Evolutionary conservation across 2,329 filamentous ascomycete genomes (phyloP), one percentile per base, ranked within the genome.

Genomic region (Phaeosphaeriaceae sp.): DNA sequence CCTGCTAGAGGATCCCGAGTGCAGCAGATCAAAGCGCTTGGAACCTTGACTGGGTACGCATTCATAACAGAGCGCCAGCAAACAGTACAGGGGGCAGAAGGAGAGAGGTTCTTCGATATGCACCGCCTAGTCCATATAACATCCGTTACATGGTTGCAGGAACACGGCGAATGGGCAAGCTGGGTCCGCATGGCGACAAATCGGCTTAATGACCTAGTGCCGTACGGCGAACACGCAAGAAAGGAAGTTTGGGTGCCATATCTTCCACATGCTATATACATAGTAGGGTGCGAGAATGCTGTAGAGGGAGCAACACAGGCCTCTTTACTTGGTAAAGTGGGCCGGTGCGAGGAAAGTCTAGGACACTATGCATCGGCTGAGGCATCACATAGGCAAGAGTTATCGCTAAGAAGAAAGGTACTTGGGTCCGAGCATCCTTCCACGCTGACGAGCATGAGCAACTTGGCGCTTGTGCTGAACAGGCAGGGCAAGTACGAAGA

Each of bases 21-120:
- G n/a, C 43, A 63, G 28, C 52, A 48, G 20, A 16, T 42, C 6
- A 61, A 72, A 18, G 73, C 71, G 6, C 46, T 74, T 33, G 66
- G 68, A 16, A 70, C 54, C 13, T 57, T 76, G 8, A 63, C 46
- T 26, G 64, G 53, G 26, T 76, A 74, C 44, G 64, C 63, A 3
- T 70, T 72, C 50, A 38, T 75, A 40, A 64, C 42, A 36, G 51
- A 60, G 46, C 48, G 49, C 23, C 39, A 51, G 23, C 32, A 45
- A 17, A 34, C 30, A 5, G 33, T 28, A 17, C 38, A 50, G 33
- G 34, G 32, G 34, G 2, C 23, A 26, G 23, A 11, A 7, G 13
- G 34, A 21, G 34, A 37, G 5, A 21, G 13, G 7, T 37, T 12
- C 8, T 37, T 21, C 17, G 18, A 37, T 20, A 37, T 37, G 34